These are phyloP conservation scores for Lachnellula cervina DNA, from an alignment of 2,329 filamentous ascomycete species.

Conservation along the genomic window DNA sequence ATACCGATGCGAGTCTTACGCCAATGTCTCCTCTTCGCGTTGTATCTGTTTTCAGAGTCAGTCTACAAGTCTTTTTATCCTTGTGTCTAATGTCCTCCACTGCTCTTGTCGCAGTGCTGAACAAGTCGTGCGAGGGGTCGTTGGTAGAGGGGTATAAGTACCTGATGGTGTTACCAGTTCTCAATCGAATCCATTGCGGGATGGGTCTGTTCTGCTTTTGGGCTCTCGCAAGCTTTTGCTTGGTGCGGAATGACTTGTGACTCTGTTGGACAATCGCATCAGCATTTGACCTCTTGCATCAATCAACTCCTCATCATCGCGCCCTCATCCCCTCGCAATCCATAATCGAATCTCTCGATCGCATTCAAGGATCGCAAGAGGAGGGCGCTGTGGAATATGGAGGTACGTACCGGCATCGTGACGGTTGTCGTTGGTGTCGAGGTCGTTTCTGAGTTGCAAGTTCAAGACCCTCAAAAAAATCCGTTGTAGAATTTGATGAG, in stretches of 20 bases:
- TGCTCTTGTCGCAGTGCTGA: background rate
- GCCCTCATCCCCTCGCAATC: background rate
- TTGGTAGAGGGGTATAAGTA: slow-evolving; percentile 40
- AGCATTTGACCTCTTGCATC: slow-evolving; percentile 6
- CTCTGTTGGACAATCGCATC: slow-evolving; percentile 53
- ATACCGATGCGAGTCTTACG: slow-evolving; percentile 99
- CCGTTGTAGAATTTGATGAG: background rate
- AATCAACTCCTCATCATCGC: background rate
- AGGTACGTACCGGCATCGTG: slow-evolving; percentile 51
- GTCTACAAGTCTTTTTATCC: background rate
- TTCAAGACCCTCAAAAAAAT: background rate
- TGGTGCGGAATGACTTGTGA: slow-evolving; percentile 99
- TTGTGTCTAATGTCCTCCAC: background rate
- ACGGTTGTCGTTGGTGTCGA: slow-evolving; percentile 35
- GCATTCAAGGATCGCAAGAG: background rate
- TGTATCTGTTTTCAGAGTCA: slow-evolving; percentile 66
- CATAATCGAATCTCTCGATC: background rate
- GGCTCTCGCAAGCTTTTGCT: slow-evolving; percentile 99
- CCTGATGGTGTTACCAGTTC: slow-evolving; percentile 99
- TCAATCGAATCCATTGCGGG: slow-evolving; percentile 98
- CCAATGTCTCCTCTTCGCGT: slow-evolving; percentile 99
- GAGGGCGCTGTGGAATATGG: background rate
- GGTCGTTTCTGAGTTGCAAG: slow-evolving; percentile 3
- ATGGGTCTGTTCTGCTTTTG: slow-evolving; percentile 99
- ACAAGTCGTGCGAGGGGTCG: background rate